Conservation (phyloP, 306 rosid genomes). For the Cicer chorassanicum region DNA sequence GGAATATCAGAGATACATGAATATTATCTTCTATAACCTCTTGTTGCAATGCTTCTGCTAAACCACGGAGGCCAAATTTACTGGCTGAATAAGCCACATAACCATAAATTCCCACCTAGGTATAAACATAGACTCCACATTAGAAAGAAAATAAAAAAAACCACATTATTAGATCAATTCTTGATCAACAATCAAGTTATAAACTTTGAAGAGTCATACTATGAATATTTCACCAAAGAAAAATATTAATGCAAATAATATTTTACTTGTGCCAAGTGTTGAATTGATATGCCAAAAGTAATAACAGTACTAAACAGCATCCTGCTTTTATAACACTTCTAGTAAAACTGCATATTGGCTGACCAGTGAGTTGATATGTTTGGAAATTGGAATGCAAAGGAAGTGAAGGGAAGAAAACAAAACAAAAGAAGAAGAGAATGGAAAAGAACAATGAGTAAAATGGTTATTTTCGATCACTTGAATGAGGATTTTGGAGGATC, state of each 20-base stretch:
- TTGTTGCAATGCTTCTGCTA: slow-evolving; percentile 92
- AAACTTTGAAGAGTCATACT: slow-evolving; percentile 12
- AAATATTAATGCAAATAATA: not conserved
- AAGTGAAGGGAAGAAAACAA: slow-evolving; percentile 1
- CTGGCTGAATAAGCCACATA: slow-evolving; percentile 90
- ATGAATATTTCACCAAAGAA: not conserved
- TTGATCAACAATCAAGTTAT: slow-evolving; percentile 3
- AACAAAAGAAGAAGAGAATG: not conserved
- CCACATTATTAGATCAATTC: not conserved
- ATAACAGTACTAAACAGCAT: slow-evolving; percentile 6
- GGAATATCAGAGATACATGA: slow-evolving; percentile 80
- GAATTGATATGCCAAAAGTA: not conserved
- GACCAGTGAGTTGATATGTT: slow-evolving; percentile 13
- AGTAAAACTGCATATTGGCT: not conserved
- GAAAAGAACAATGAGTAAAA: not conserved
- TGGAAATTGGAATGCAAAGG: not conserved
- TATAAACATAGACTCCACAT: slow-evolving; percentile 37
- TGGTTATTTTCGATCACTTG: not conserved
- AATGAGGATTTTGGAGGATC: not conserved
- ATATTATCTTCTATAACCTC: slow-evolving; percentile 79
- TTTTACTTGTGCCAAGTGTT: not conserved
- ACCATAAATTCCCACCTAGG: slow-evolving; percentile 87
- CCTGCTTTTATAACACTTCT: not conserved
- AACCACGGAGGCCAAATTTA: slow-evolving; percentile 89
- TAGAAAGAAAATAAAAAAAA: not conserved